Evolutionary conservation across 768 basidiomycete genomes (phyloP).

Genomic region (Mycena alexandri): DNA sequence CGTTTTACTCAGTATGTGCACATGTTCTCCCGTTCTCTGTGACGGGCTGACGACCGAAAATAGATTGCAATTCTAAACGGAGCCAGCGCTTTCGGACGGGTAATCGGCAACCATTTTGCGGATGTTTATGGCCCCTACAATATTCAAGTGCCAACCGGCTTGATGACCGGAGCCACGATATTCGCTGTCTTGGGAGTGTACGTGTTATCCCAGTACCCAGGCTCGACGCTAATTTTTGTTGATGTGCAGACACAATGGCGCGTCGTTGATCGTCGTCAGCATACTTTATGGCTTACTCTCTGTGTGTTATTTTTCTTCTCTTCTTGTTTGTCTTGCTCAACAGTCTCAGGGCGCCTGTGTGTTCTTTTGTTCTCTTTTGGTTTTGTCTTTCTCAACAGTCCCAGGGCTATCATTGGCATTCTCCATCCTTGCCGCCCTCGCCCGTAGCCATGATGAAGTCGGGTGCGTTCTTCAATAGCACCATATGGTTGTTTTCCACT

Average conservation of each 20-base stretch:
- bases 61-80: conserved; percentile 9
- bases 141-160: not conserved
- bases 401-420: conserved; percentile 17
- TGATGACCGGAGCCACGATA: not conserved
- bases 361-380: not conserved
- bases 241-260: not conserved
- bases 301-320: not conserved
- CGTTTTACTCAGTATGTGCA: conserved; percentile 27
- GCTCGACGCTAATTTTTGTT: not conserved
- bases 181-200: conserved; percentile 15
- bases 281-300: not conserved
- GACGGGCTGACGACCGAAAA: no score
- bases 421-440: conserved; percentile 2
- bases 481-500: not conserved
- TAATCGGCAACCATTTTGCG: conserved; percentile 1
- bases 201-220: not conserved
- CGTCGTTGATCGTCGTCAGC: not conserved
- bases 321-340: not conserved
- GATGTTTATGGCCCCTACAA: conserved; percentile 16
- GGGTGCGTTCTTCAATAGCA: not conserved
- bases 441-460: conserved; percentile 6
- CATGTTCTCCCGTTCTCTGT: no score
- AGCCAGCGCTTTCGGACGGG: not conserved
- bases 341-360: conserved; percentile 10
- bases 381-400: not conserved